These are phyloP conservation scores for Basidiobolus meristosporus DNA, from an alignment of 371 early-diverging fungal species.

Conservation along the genomic window DNA sequence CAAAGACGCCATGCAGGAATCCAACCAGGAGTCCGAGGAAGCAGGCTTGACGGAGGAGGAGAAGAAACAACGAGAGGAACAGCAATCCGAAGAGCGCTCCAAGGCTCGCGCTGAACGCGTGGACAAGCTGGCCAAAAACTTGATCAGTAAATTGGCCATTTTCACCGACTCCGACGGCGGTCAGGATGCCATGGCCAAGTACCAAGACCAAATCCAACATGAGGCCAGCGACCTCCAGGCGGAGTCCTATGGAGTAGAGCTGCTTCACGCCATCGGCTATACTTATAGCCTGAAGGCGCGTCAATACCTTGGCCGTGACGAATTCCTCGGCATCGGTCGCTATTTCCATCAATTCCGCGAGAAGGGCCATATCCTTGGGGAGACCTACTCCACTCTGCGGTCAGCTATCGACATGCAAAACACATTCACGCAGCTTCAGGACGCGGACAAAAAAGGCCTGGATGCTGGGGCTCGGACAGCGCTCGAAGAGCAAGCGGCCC, in stretches of 20 bases:
- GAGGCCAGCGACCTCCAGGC: constrained; percentile 77
- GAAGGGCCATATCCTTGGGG: constrained; percentile 68
- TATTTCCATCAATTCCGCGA: constrained; percentile 45
- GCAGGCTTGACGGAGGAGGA: constrained; percentile 24
- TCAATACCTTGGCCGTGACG: constrained; percentile 50
- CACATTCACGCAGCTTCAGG: constrained; percentile 64
- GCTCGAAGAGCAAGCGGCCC: constrained; percentile 49
- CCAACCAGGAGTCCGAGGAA: constrained; percentile 23
- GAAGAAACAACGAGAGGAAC: constrained; percentile 30
- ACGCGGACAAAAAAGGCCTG: constrained; percentile 64
- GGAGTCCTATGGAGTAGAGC: constrained; percentile 81
- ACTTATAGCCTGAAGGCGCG: constrained; percentile 71
- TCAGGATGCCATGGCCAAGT: constrained; percentile 22
- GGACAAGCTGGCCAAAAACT: constrained; percentile 37
- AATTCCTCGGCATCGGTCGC: constrained; percentile 49
- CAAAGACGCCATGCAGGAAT: constrained; percentile 46
- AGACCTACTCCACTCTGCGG: constrained; percentile 73
- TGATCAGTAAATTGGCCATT: constrained; percentile 50
- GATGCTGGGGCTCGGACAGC: constrained; percentile 34
- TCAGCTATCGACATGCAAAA: constrained; percentile 81
- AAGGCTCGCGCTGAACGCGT: constrained; percentile 52
- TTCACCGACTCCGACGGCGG: constrained; percentile 43
- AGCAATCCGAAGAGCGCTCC: constrained; percentile 28
- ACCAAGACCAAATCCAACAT: constrained; percentile 35
- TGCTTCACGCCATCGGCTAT: constrained; percentile 81